A percentile compares a stretch with the other conserved stretches of the same genome.
Evolutionary conservation across 305 asterid species (phyloP).

Genomic region (Ajuga reptans): DNA sequence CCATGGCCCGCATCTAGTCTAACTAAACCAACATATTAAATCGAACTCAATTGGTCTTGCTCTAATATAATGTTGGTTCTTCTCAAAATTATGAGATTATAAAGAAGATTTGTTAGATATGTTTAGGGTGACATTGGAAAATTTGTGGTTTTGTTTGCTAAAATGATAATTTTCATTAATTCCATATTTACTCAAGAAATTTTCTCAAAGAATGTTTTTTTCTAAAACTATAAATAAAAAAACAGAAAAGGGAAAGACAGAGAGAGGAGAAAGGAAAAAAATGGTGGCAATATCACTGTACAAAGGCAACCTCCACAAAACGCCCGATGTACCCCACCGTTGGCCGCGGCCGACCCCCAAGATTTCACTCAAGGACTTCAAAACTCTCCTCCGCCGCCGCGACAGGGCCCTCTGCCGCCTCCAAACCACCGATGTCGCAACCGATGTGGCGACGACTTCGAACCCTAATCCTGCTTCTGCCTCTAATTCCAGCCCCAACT

Average conservation of each 20-base stretch:
- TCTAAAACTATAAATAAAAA: not conserved
- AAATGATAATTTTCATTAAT: no score
- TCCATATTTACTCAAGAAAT: no score
- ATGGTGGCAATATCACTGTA: conserved; percentile 78
- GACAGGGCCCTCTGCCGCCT: conserved; percentile 57
- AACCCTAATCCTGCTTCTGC: conserved; percentile 27
- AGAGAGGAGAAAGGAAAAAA: not conserved
- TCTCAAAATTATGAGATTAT: no score
- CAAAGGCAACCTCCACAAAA: conserved; percentile 79
- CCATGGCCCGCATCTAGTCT: no score
- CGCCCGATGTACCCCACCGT: conserved; percentile 52
- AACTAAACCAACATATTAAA: no score
- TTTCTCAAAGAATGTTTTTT: no score
- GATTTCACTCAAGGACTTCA: conserved; percentile 54
- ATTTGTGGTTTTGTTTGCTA: no score
- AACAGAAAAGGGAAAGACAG: not conserved
- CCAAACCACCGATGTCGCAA: conserved; percentile 15
- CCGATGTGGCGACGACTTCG: conserved; percentile 25
- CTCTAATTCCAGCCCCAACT: conserved; percentile 18
- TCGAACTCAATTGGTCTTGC: no score
- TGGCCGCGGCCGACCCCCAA: conserved; percentile 58
- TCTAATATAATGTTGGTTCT: no score
- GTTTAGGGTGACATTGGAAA: no score
- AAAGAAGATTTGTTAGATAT: no score
- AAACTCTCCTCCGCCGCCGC: conserved; percentile 62